Percentiles rank a stretch among this genome's conserved stretches.
Conservation (phyloP, 1,284 basidiomycete species). For the Leccinum olivaceoglutinosum region DNA sequence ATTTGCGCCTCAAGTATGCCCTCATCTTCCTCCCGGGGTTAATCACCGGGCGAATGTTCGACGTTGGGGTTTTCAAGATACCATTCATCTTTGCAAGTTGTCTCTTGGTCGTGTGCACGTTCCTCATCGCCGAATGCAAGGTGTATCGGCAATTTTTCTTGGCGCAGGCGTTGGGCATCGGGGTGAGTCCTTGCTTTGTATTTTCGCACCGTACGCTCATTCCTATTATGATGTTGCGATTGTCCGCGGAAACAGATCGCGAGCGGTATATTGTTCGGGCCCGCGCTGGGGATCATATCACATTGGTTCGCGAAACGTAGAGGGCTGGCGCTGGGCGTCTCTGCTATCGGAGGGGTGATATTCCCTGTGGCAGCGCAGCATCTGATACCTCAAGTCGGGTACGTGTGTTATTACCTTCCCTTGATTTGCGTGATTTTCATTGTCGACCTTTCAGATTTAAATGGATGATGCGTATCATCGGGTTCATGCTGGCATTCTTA, state of each 20-base stretch:
- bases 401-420: slow-evolving; percentile 9
- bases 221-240: not conserved
- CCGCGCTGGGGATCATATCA: slow-evolving; percentile 36
- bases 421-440: not conserved
- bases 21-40: slow-evolving; percentile 40
- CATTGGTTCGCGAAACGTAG: slow-evolving; percentile 45
- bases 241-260: slow-evolving; percentile 16
- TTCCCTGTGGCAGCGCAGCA: slow-evolving; percentile 40
- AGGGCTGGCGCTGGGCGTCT: slow-evolving; percentile 38
- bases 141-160: slow-evolving; percentile 51
- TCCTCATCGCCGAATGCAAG: slow-evolving; percentile 46
- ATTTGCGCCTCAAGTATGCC: slow-evolving; percentile 21
- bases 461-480: slow-evolving; percentile 47
- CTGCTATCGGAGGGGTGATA: slow-evolving; percentile 38
- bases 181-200: slow-evolving; percentile 25
- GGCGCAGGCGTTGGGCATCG: slow-evolving; percentile 42
- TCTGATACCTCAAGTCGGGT: slow-evolving; percentile 35
- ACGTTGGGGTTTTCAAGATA: slow-evolving; percentile 28
- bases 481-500: slow-evolving; percentile 36
- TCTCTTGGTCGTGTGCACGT: slow-evolving; percentile 39
- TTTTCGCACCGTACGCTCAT: not conserved
- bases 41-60: slow-evolving; percentile 24
- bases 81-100: slow-evolving; percentile 33
- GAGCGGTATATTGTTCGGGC: slow-evolving; percentile 37
- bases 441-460: slow-evolving; percentile 19